phyloP scores from a whole-genome alignment of 169 alveolate species.

The Theileria sp. region DNA sequence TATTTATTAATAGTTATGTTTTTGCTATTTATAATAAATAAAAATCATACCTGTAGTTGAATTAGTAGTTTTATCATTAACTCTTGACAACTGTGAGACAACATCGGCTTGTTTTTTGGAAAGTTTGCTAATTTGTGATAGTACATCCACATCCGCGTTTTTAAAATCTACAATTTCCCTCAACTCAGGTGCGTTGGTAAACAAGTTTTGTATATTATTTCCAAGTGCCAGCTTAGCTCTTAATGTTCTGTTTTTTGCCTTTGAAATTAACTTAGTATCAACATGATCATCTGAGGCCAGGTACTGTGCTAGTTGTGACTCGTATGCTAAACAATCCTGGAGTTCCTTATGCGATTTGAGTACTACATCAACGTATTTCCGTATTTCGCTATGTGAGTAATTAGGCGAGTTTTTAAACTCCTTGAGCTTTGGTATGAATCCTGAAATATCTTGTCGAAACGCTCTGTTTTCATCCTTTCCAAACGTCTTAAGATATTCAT shows the following conservation, averaged over 20 bases:
- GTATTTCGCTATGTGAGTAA: conserved; percentile 38
- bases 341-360: conserved; percentile 49
- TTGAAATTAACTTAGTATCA: conserved; percentile 28
- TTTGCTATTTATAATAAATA: not conserved
- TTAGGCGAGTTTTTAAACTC: conserved; percentile 36
- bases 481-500: conserved; percentile 29
- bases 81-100: not conserved
- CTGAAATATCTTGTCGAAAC: conserved; percentile 46
- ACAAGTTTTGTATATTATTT: conserved; percentile 47
- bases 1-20: not conserved
- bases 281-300: conserved; percentile 10
- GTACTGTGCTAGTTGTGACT: conserved; percentile 32
- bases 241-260: conserved; percentile 54
- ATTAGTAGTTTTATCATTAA: not conserved
- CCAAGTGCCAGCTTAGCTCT: conserved; percentile 52
- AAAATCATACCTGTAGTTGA: not conserved
- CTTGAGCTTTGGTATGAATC: conserved; percentile 57
- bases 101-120: conserved; percentile 9
- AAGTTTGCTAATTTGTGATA: conserved; percentile 8
- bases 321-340: conserved; percentile 42
- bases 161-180: conserved; percentile 24
- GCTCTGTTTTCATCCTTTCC: conserved; percentile 38
- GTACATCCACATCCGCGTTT: conserved; percentile 15
- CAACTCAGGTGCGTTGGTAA: conserved; percentile 61
- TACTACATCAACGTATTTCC: conserved; percentile 50